These are phyloP conservation scores for Kodamaea ohmeri DNA, from an alignment of 1,139 yeast genomes.

Conservation along the genomic window DNA sequence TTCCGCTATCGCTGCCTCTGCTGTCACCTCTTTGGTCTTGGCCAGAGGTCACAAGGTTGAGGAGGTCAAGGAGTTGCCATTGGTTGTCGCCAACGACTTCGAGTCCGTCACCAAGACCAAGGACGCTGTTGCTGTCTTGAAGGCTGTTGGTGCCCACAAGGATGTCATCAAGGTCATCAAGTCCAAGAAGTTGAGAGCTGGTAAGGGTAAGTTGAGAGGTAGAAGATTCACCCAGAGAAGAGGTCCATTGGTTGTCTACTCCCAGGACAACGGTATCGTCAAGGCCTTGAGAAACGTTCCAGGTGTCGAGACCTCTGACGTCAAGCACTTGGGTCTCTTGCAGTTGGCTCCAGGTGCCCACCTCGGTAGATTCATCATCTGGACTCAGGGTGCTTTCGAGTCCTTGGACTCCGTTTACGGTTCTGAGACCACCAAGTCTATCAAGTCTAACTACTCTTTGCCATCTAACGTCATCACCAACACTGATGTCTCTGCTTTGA, in stretches of 20 bases:
- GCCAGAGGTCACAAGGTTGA: slow-evolving; percentile 99
- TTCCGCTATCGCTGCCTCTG: slow-evolving; percentile 99
- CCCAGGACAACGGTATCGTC: slow-evolving; percentile 95
- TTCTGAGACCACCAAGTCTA: slow-evolving; percentile 78
- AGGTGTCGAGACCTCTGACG: slow-evolving; percentile 98
- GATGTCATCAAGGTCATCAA: slow-evolving; percentile 97
- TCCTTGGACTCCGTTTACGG: slow-evolving; percentile 98
- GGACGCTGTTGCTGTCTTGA: slow-evolving; percentile 97
- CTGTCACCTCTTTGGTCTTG: slow-evolving; percentile 95
- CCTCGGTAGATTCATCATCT: slow-evolving; percentile 98
- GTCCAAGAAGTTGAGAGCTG: slow-evolving; percentile 99
- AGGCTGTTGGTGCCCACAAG: slow-evolving; percentile 98
- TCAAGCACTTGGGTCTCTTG: slow-evolving; percentile 89
- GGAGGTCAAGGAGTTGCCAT: slow-evolving; percentile 97
- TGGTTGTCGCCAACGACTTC: slow-evolving; percentile 91
- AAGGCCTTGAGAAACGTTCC: slow-evolving; percentile 99
- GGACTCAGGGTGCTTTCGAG: slow-evolving; percentile 99
- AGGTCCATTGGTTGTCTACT: slow-evolving; percentile 99
- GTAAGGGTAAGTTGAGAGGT: slow-evolving; percentile 99
- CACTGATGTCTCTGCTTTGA: slow-evolving; percentile 95
- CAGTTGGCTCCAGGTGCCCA: slow-evolving; percentile 99
- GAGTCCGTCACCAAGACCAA: slow-evolving; percentile 95
- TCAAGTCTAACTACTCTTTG: slow-evolving; percentile 87
- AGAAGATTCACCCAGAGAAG: slow-evolving; percentile 99
- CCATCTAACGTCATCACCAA: slow-evolving; percentile 93